These are phyloP conservation scores for Dactylellina leptospora DNA, from an alignment of 2,329 filamentous ascomycete species.

Conservation along the genomic window DNA sequence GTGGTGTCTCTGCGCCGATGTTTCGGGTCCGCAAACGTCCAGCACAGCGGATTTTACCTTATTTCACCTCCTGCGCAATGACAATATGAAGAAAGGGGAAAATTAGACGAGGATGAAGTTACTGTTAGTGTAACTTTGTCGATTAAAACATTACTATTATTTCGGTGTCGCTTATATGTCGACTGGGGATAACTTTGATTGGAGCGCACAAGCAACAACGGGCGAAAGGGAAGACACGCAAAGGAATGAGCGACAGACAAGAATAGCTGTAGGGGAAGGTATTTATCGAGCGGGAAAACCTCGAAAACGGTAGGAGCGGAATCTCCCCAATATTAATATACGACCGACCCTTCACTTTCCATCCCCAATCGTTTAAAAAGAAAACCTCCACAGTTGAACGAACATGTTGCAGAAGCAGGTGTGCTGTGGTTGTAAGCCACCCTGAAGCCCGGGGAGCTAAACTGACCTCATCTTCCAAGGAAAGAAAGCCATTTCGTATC, in stretches of 20 bases:
- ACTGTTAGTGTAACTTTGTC: no score
- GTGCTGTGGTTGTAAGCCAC: slow-evolving; percentile 12
- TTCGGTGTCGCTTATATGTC: no score
- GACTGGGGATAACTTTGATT: not conserved
- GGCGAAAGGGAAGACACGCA: not conserved
- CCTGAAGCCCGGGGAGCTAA: not conserved
- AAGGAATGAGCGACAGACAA: not conserved
- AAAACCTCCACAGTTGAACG: not conserved
- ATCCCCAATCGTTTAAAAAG: slow-evolving; percentile 1
- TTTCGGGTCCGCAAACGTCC: slow-evolving; percentile 41
- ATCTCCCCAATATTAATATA: slow-evolving; percentile 29
- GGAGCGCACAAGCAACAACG: not conserved
- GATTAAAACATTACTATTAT: no score
- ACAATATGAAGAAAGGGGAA: slow-evolving; percentile 6
- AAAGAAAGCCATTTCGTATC: not conserved
- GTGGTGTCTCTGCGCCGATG: not conserved
- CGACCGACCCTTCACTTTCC: not conserved
- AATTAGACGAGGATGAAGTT: not conserved
- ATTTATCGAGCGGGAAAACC: slow-evolving; percentile 8
- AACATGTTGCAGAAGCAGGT: not conserved
- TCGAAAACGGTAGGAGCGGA: slow-evolving; percentile 51
- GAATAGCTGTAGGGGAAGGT: slow-evolving; percentile 1
- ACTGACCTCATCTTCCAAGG: slow-evolving; percentile 29
- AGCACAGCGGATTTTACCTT: slow-evolving; percentile 25
- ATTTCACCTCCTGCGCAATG: not conserved